These are phyloP conservation scores for Cnidoscolus chayamansa DNA, from an alignment of 441 rosid species.

Conservation along the genomic window DNA sequence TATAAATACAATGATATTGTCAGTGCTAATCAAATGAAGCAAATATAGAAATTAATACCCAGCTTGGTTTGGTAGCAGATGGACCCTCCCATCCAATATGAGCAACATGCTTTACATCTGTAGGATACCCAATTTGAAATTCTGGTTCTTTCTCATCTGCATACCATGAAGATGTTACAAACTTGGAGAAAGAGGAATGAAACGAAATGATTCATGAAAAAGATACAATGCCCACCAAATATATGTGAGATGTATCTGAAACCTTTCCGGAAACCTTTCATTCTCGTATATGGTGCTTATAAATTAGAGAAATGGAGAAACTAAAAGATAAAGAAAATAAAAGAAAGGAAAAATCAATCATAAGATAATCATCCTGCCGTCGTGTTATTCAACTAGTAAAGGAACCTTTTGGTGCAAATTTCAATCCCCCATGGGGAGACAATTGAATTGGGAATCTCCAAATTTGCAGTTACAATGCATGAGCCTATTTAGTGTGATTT, in stretches of 20 bases:
- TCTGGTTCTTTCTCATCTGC: constrained; percentile 67
- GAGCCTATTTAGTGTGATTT: background rate
- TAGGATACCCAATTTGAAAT: constrained; percentile 75
- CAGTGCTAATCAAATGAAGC: no score
- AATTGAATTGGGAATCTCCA: constrained; percentile 15
- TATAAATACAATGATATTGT: no score
- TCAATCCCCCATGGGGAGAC: constrained; percentile 18
- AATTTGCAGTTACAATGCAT: background rate
- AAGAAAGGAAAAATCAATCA: background rate
- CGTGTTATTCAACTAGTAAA: no score
- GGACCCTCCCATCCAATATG: constrained; percentile 81
- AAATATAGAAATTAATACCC: constrained; percentile 46
- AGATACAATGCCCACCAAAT: no score
- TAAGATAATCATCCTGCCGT: no score
- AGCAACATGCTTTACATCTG: constrained; percentile 87
- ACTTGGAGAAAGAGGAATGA: no score
- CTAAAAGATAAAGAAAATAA: background rate
- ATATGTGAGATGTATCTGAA: constrained; percentile 53
- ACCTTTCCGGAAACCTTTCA: constrained; percentile 67
- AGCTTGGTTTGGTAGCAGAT: constrained; percentile 52
- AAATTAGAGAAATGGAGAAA: background rate
- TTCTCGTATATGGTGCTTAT: constrained; percentile 25
- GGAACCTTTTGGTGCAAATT: no score
- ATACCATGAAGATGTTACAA: background rate
- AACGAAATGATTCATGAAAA: no score